A percentile compares a stretch with the other conserved stretches of the same genome.
These are phyloP conservation scores for Symbiodinium pilosum DNA, from an alignment of 73 alveolate species.

Conservation along the genomic window DNA sequence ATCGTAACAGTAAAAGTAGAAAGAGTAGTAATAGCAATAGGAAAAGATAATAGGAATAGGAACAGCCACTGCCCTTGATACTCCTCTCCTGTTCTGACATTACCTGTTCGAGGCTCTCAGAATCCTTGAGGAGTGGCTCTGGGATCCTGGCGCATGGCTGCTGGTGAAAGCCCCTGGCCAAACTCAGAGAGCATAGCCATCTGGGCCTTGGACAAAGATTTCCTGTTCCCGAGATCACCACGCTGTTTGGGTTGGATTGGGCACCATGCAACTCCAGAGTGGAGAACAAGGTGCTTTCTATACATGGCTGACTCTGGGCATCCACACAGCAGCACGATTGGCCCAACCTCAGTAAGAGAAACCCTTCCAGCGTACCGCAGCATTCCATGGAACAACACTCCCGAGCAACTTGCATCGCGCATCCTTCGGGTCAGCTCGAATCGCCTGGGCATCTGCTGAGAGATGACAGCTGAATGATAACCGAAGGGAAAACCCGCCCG, in stretches of 20 bases:
- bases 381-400: background rate
- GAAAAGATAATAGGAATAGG: no score
- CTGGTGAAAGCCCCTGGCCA: slow-evolving; percentile 10
- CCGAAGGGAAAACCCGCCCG: background rate
- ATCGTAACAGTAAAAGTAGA: no score
- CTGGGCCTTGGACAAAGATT: background rate
- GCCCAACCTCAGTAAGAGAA: background rate
- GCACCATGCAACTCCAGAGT: background rate
- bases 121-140: no score
- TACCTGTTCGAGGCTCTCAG: no score
- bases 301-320: no score
- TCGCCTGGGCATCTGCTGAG: no score
- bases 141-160: background rate
- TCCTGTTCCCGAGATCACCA: background rate
- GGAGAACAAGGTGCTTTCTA: no score
- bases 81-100: background rate
- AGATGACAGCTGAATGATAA: no score
- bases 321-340: background rate
- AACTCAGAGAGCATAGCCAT: background rate
- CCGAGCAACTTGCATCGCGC: background rate
- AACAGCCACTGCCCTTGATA: background rate
- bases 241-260: background rate
- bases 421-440: background rate
- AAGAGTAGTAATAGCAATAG: no score
- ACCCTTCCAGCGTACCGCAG: background rate